phyloP scores from a whole-genome alignment of 2,329 filamentous ascomycete genomes.

The Colletotrichum sp. region DNA sequence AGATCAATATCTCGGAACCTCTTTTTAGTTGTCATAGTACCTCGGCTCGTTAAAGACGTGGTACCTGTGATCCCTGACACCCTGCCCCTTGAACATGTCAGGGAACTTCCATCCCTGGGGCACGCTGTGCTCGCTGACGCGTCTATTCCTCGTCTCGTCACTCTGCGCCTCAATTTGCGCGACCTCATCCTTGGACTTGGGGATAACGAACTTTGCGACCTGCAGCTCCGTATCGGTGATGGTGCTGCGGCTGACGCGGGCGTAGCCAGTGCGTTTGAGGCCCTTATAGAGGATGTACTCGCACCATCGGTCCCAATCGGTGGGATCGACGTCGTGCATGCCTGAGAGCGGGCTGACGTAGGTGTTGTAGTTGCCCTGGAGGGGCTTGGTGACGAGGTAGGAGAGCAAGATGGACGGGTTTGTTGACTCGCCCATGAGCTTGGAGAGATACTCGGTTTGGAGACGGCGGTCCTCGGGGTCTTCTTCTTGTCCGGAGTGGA shows the following conservation, averaged over 20 bases:
- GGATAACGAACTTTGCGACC: conserved; percentile 92
- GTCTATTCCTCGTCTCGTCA: conserved; percentile 60
- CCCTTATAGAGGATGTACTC: conserved; percentile 98
- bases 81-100: conserved; percentile 79
- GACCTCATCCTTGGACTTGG: conserved; percentile 66
- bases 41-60: conserved; percentile 94
- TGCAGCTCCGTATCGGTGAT: conserved; percentile 98
- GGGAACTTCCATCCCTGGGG: conserved; percentile 84
- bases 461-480: conserved; percentile 89
- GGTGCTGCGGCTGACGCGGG: conserved; percentile 83
- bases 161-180: conserved; percentile 42
- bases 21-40: conserved; percentile 60
- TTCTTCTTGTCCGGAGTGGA: conserved; percentile 98
- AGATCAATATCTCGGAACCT: not conserved
- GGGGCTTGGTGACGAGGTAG: conserved; percentile 90
- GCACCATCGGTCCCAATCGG: conserved; percentile 97
- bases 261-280: conserved; percentile 85
- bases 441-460: conserved; percentile 84
- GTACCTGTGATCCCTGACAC: conserved; percentile 87
- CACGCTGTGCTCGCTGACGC: conserved; percentile 74
- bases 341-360: conserved; percentile 87
- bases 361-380: conserved; percentile 94
- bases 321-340: conserved; percentile 93
- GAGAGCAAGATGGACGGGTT: conserved; percentile 86
- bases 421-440: conserved; percentile 83